Evolutionary conservation across 352 stramenopile genomes (phyloP), one percentile per base, ranked within the genome.

Genomic region (Globisporangium barbulae): DNA sequence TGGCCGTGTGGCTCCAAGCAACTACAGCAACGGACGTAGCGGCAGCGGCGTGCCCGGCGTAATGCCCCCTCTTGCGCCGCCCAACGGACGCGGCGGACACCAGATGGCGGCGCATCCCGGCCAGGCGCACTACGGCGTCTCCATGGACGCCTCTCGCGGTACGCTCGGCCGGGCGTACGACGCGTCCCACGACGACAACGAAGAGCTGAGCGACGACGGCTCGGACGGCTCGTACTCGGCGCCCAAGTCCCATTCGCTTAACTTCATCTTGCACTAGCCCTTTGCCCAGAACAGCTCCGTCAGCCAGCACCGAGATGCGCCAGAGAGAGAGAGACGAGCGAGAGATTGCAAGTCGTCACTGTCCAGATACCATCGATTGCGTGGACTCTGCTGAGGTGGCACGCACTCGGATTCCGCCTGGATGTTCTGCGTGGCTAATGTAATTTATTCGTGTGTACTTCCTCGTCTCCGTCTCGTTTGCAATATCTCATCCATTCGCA

Each of bases 191-290:
- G 37, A 68, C 44, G 58, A 59, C 19, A 50, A 65, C n/a, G 60
- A 56, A 30, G 53, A 62, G 47, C 49, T 78, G 48, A 87, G 78
- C 60, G 79, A 83, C 55, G 72, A 88, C 21, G 81, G 75, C 55
- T 88, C 78, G 41, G 82, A 93, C 60, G 76, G 81, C 49, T 79
- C 68, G 53, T 80, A 81, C 67, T 76, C 70, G 65, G 63, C 63
- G 10, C 74, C 77, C 48, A 93, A 93, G 72, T 88, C 78, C 49
- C 84, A 93, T 68, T 91, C 84, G 64, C 78, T 93, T 65, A 91
- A 93, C 74, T 93, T 89, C 53, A 93, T 93, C 41, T 68, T 93
- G 65, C 82, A 91, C 73, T 93, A 66, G 59, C 25, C 19, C 6
- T 41, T 41, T 15, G 35, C 10, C 35, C 35, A 41, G 35, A 41